A percentile compares a stretch with the other conserved stretches of the same genome.
phyloP scores from a whole-genome alignment of 768 basidiomycete genomes.

The Holtermanniella nyarrowii region DNA sequence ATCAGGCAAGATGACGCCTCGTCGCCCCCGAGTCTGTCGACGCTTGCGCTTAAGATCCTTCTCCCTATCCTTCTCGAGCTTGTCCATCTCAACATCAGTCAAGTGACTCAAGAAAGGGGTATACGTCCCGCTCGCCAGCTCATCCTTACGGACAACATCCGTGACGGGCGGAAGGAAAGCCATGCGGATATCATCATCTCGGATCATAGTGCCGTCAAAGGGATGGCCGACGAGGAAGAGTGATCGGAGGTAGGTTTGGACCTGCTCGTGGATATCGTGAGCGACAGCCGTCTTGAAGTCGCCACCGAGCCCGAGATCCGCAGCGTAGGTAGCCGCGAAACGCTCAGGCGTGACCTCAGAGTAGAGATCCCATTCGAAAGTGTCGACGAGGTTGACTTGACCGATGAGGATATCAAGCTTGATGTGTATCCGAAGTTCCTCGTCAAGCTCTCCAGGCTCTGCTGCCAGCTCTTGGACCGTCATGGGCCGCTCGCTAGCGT shows the following conservation, averaged over 20 bases:
- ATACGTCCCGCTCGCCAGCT: slow-evolving; percentile 55
- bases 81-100: slow-evolving; percentile 77
- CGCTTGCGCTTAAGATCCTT: slow-evolving; percentile 68
- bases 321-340: slow-evolving; percentile 76
- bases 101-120: slow-evolving; percentile 85
- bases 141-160: slow-evolving; percentile 55
- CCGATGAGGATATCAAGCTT: slow-evolving; percentile 96
- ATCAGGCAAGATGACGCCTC: slow-evolving; percentile 70
- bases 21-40: slow-evolving; percentile 69
- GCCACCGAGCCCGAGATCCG: slow-evolving; percentile 76
- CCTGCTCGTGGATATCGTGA: slow-evolving; percentile 90
- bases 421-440: slow-evolving; percentile 85
- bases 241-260: slow-evolving; percentile 81
- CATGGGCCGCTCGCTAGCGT: slow-evolving; percentile 33
- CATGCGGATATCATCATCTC: slow-evolving; percentile 82
- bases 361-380: slow-evolving; percentile 95
- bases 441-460: slow-evolving; percentile 38
- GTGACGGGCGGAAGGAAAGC: slow-evolving; percentile 74
- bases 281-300: slow-evolving; percentile 97
- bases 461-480: slow-evolving; percentile 54
- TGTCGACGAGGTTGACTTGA: slow-evolving; percentile 83
- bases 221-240: slow-evolving; percentile 82
- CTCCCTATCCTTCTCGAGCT: slow-evolving; percentile 83
- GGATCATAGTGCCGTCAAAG: slow-evolving; percentile 62
- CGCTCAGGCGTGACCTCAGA: slow-evolving; percentile 74